Evolutionary conservation across 768 basidiomycete species (phyloP), one percentile per base, ranked within the genome.

Genomic region (Leucosporidium scottii): DNA sequence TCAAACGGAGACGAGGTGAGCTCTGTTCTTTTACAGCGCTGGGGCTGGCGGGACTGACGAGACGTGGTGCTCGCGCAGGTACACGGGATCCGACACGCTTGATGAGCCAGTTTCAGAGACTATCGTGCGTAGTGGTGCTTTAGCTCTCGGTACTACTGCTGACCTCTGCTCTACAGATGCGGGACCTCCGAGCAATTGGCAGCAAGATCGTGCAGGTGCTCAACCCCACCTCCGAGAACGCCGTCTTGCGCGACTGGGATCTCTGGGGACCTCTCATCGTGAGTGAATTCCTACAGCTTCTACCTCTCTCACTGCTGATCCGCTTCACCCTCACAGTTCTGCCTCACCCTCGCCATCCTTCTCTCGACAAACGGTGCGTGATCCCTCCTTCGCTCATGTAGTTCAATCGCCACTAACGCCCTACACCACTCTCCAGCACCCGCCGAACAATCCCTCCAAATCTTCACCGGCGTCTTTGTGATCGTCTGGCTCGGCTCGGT

Each of bases 211-310:
- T 94, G 1, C 94, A 97, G 80, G 94, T 98, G 12, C 81, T 98
- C 47, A 93, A 93, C 73, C 94, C 94, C 13, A 85, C 80, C 64
- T 83, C 84, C 69, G 81, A 86, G 10, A 82, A 82, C 93, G 56
- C 84, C 83, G 93, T 90, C 53, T 62, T 82, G 65, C 92, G 92
- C 71, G 93, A 97, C 76, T 98, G 93, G 94, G 94, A 98, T 79
- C 83, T 98, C 30, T 98, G 94, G 94, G 93, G 93, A 4, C 93
- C 93, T 17, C 82, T 97, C 4, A 82, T 97, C 53, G 70, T 68
- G 27, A 48, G 70, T 61, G 1, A 0, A 23, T 2, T 1, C 39
- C n/a, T 50, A 4, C n/a, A n/a, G n/a, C n/a, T n/a, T 50, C 6
- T 25, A 10, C 18, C 15, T 50, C 23, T 18, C 25, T 74, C 31